phyloP scores from a whole-genome alignment of 345 rosid genomes.

The Dipteronia sinensis region DNA sequence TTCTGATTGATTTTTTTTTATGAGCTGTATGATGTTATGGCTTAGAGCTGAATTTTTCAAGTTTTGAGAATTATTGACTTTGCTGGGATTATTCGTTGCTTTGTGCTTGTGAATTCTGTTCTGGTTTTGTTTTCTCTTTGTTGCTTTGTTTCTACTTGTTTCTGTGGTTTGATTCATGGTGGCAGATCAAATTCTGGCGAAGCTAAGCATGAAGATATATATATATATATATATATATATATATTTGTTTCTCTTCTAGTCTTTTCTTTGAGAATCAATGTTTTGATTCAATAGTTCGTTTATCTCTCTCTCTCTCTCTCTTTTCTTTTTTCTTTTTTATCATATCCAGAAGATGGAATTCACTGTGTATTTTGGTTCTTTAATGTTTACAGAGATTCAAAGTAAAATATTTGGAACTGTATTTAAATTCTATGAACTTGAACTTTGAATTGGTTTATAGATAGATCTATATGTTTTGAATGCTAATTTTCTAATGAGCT shows the following conservation, averaged over 20 bases:
- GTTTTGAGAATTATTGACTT: background rate
- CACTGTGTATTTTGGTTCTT: background rate
- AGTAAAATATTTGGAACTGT: constrained; percentile 6
- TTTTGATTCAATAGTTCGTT: background rate
- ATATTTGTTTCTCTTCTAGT: too few species aligned
- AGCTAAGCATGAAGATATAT: background rate
- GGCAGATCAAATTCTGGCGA: background rate
- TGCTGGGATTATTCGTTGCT: background rate
- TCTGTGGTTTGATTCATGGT: background rate
- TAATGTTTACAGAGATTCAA: background rate
- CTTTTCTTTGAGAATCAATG: background rate
- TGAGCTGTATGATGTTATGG: background rate
- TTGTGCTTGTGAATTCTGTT: background rate
- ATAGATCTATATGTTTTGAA: constrained; percentile 4
- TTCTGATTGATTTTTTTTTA: constrained; percentile 3
- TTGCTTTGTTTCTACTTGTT: background rate
- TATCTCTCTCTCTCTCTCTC: background rate
- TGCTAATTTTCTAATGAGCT: background rate
- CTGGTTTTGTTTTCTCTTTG: background rate
- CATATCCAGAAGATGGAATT: background rate
- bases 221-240: background rate
- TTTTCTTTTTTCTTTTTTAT: background rate
- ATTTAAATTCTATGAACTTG: constrained; percentile 6
- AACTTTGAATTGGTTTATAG: background rate
- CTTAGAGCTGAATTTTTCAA: background rate